phyloP scores from a whole-genome alignment of 352 stramenopile species.

The Lagenidium sp. region DNA sequence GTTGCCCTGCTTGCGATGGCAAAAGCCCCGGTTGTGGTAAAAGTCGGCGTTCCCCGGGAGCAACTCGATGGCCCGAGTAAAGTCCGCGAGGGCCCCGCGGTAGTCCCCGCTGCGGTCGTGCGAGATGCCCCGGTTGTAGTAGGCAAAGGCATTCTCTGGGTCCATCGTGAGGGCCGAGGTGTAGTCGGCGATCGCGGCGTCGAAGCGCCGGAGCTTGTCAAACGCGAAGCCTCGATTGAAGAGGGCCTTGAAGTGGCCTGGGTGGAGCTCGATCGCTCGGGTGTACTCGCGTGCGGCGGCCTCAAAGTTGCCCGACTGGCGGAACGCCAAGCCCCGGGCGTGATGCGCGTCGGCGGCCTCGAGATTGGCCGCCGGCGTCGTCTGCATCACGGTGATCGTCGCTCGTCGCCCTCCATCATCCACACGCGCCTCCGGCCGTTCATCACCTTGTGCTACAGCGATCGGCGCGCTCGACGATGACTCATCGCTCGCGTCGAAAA shows the following conservation, averaged over 20 bases:
- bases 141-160: constrained; percentile 63
- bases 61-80: constrained; percentile 70
- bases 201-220: constrained; percentile 75
- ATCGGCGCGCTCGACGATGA: no score
- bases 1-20: constrained; percentile 71
- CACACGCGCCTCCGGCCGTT: no score
- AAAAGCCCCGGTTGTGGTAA: constrained; percentile 81
- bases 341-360: constrained; percentile 48
- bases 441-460: no score
- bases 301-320: constrained; percentile 78
- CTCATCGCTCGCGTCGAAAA: neutral
- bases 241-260: constrained; percentile 79
- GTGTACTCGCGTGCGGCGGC: constrained; percentile 74
- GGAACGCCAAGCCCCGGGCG: constrained; percentile 50
- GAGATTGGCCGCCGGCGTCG: neutral
- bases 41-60: constrained; percentile 68
- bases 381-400: neutral
- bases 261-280: constrained; percentile 59
- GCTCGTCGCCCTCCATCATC: neutral
- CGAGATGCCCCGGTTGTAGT: constrained; percentile 82
- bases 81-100: constrained; percentile 69
- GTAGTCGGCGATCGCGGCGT: constrained; percentile 73
- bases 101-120: constrained; percentile 81
- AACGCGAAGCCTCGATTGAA: constrained; percentile 87
- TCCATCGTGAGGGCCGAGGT: constrained; percentile 56